Evolutionary conservation across 2,329 filamentous ascomycete genomes (phyloP).

Genomic region (Fusarium tjaetaba): DNA sequence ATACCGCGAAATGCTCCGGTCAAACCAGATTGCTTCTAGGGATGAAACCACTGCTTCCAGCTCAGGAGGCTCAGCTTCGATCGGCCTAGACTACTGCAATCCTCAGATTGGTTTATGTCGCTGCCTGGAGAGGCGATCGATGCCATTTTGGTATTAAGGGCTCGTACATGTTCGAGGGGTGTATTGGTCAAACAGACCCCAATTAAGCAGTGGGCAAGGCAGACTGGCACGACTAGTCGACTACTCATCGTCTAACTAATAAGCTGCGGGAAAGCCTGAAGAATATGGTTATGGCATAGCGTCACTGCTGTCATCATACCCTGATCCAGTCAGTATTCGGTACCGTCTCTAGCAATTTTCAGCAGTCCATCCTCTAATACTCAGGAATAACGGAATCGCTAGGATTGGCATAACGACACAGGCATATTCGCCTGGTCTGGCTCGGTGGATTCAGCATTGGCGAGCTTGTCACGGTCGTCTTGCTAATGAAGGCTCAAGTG

Average conservation of each 20-base stretch:
- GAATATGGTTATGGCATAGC: not conserved
- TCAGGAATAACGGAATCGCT: conserved; percentile 1
- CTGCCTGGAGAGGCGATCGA: conserved; percentile 33
- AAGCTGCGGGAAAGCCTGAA: not conserved
- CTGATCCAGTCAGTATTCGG: not conserved
- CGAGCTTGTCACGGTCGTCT: not conserved
- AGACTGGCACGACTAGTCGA: conserved; percentile 13
- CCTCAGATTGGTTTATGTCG: conserved; percentile 30
- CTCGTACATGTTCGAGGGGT: conserved; percentile 13
- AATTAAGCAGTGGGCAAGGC: conserved; percentile 5
- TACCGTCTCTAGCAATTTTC: conserved; percentile 1
- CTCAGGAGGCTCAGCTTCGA: conserved; percentile 19
- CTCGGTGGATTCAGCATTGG: not conserved
- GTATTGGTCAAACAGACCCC: not conserved
- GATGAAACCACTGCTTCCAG: not conserved
- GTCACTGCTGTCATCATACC: conserved; percentile 3
- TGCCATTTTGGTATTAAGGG: conserved; percentile 28
- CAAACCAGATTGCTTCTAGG: not conserved
- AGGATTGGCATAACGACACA: not conserved
- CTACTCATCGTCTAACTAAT: conserved; percentile 5
- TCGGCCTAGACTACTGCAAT: conserved; percentile 15
- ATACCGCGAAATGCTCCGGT: conserved; percentile 17
- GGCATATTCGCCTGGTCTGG: not conserved
- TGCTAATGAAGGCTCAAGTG: not conserved
- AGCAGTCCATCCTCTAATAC: conserved; percentile 1